A percentile compares a stretch with the other conserved stretches of the same genome.
phyloP scores from a whole-genome alignment of 2,329 filamentous ascomycete genomes.

The Botrytis fragariae region DNA sequence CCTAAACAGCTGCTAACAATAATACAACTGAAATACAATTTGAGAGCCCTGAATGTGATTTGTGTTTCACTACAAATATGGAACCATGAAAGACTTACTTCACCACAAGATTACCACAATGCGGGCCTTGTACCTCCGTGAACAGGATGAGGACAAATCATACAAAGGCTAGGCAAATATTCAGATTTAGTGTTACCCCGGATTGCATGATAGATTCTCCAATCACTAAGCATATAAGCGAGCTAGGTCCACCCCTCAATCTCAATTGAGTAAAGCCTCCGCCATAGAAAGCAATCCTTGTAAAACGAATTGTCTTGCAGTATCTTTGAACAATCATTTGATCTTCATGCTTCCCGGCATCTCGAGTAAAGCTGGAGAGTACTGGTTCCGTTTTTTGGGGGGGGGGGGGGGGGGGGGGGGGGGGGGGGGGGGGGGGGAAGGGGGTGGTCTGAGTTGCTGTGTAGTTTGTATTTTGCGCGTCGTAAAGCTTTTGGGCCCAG shows the following conservation, averaged over 20 bases:
- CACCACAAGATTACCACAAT: neutral
- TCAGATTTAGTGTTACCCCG: neutral
- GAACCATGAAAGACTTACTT: neutral
- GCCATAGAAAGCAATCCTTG: neutral
- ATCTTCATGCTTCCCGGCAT: neutral
- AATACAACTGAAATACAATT: neutral
- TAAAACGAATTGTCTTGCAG: neutral
- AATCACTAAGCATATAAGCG: neutral
- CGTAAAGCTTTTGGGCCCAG: neutral
- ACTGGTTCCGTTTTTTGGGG: neutral
- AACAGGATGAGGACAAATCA: neutral
- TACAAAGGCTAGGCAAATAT: neutral
- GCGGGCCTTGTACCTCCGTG: constrained; percentile 4
- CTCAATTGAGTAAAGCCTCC: neutral
- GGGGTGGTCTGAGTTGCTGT: neutral
- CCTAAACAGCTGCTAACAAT: neutral
- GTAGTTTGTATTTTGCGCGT: neutral
- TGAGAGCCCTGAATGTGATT: neutral
- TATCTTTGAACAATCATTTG: neutral
- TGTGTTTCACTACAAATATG: constrained; percentile 4
- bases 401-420: too few species aligned
- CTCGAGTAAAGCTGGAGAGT: neutral
- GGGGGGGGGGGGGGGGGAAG: too few species aligned
- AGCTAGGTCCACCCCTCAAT: neutral
- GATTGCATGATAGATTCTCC: neutral